These are phyloP conservation scores for Coemansia erecta DNA, from an alignment of 192 early-diverging fungal species.

Conservation along the genomic window DNA sequence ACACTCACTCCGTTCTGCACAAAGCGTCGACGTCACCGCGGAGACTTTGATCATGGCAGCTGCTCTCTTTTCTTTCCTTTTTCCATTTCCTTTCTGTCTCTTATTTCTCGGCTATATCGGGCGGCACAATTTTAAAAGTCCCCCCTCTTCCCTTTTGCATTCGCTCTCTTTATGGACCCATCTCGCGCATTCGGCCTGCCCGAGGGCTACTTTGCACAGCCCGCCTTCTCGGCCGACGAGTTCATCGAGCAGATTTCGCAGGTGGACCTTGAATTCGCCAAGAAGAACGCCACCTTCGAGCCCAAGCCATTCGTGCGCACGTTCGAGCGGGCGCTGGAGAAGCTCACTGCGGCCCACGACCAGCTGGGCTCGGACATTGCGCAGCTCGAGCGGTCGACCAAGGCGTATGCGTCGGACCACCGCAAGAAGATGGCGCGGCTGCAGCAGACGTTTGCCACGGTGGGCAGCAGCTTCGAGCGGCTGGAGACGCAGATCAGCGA, in stretches of 20 bases:
- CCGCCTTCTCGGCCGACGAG: conserved; percentile 55
- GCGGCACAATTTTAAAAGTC: not conserved
- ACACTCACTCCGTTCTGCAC: no score
- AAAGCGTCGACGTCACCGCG: not conserved
- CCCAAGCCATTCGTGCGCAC: conserved; percentile 89
- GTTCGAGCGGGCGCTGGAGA: conserved; percentile 83
- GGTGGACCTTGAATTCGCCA: conserved; percentile 50
- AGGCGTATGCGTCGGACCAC: conserved; percentile 70
- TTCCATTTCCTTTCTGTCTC: not conserved
- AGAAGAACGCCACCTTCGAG: conserved; percentile 67
- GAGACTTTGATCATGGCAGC: not conserved
- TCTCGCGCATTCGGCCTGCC: conserved; percentile 48
- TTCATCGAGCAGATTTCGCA: conserved; percentile 60
- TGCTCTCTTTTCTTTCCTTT: not conserved
- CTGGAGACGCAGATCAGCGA: conserved; percentile 86
- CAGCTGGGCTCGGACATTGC: conserved; percentile 81
- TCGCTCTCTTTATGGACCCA: conserved; percentile 25
- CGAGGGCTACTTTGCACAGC: conserved; percentile 52
- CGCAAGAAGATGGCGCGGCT: conserved; percentile 78
- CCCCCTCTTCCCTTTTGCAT: no score
- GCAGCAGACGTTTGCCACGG: conserved; percentile 78
- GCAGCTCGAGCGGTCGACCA: conserved; percentile 76
- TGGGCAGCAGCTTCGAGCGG: conserved; percentile 82
- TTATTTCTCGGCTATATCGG: not conserved
- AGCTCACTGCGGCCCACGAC: conserved; percentile 72